A percentile compares a stretch with the other conserved stretches of the same genome.
Conservation (phyloP, 164 flowering plant species). For the Akebia trifoliata region DNA sequence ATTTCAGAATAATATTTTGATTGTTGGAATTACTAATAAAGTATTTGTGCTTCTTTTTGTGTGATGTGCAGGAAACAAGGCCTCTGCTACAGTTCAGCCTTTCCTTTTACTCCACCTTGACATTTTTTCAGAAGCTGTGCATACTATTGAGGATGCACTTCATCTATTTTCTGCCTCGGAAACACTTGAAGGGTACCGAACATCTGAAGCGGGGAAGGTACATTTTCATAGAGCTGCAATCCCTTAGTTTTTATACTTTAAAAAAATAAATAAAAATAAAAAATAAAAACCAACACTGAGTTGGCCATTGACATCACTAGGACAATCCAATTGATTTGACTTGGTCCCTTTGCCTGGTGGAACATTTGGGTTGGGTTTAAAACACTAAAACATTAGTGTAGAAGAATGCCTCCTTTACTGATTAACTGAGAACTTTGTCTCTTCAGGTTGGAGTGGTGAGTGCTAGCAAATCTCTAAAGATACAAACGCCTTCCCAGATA, state of each 20-base stretch:
- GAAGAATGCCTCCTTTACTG: not conserved
- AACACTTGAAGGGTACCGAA: slow-evolving; percentile 80
- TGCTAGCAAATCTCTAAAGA: slow-evolving; percentile 80
- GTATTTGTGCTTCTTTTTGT: not conserved
- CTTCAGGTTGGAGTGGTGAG: slow-evolving; percentile 40
- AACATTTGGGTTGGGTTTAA: not conserved
- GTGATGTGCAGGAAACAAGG: slow-evolving; percentile 56
- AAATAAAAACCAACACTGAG: no score
- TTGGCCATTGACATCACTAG: not conserved
- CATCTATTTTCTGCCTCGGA: slow-evolving; percentile 79
- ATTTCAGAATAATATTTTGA: not conserved
- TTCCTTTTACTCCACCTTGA: slow-evolving; percentile 85
- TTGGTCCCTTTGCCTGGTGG: not conserved
- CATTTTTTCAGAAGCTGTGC: slow-evolving; percentile 64
- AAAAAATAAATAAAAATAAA: no score
- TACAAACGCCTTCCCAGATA: slow-evolving; percentile 74
- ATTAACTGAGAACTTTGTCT: not conserved
- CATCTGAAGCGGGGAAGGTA: slow-evolving; percentile 81
- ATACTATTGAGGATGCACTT: slow-evolving; percentile 82
- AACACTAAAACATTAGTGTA: not conserved
- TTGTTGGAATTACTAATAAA: not conserved
- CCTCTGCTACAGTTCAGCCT: slow-evolving; percentile 90
- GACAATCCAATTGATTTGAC: not conserved
- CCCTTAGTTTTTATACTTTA: not conserved
- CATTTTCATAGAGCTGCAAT: not conserved